Percentiles rank a stretch among this genome's conserved stretches.
Conservation (phyloP, 352 stramenopile genomes). For the Phytopythium aichiense region DNA sequence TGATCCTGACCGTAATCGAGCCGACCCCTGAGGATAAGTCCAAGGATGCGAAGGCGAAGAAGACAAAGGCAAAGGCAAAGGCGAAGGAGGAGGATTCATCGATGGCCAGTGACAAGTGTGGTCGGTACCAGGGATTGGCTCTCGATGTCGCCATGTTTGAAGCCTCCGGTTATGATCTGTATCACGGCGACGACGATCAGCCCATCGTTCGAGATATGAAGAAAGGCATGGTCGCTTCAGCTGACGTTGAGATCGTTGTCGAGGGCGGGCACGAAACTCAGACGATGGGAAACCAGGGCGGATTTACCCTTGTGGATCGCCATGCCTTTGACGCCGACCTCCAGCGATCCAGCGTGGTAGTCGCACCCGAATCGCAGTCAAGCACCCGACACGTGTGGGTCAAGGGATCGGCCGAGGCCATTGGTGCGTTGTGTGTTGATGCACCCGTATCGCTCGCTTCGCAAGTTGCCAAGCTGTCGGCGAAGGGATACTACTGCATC, state of each 20-base stretch:
- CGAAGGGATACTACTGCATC: constrained; percentile 66
- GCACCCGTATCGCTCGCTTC: constrained; percentile 21
- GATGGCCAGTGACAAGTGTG: neutral
- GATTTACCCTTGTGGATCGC: constrained; percentile 26
- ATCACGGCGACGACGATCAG: neutral
- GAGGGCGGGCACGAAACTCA: neutral
- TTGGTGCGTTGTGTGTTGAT: constrained; percentile 8
- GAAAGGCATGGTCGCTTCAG: neutral
- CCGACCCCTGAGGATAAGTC: neutral
- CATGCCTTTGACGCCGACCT: constrained; percentile 35
- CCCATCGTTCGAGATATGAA: neutral
- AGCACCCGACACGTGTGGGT: constrained; percentile 21
- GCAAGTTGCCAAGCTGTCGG: constrained; percentile 23
- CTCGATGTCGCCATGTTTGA: constrained; percentile 30
- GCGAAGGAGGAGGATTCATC: neutral
- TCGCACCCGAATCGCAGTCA: constrained; percentile 6
- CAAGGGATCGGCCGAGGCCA: constrained; percentile 31
- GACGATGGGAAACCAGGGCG: neutral
- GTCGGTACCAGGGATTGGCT: constrained; percentile 28
- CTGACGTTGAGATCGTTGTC: constrained; percentile 1
- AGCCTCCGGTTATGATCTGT: neutral
- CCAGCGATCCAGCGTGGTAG: constrained; percentile 38
- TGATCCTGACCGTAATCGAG: constrained; percentile 4
- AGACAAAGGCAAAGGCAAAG: neutral
- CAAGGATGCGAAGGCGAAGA: too few species aligned